Conservation (phyloP, 2,329 filamentous ascomycete species). For the Cladosporium sp. region DNA sequence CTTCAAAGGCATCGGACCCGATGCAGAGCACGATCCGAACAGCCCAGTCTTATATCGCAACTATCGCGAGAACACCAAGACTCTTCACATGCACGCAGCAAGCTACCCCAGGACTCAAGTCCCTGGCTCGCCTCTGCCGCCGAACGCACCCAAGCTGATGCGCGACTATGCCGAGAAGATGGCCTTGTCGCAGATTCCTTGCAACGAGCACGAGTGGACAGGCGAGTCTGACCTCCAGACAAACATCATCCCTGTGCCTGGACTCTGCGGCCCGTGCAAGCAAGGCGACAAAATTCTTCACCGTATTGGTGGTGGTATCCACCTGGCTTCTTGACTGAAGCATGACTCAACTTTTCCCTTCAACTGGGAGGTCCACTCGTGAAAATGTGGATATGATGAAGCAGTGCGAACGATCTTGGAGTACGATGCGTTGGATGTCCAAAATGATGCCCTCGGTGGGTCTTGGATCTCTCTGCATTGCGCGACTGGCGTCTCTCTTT, state of each 20-base stretch:
- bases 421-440: background rate
- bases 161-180: conserved; percentile 13
- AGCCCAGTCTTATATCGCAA: conserved; percentile 18
- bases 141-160: conserved; percentile 14
- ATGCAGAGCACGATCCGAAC: conserved; percentile 33
- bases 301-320: conserved; percentile 15
- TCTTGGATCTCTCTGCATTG: background rate
- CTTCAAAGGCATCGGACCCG: conserved; percentile 37
- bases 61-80: conserved; percentile 2
- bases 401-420: background rate
- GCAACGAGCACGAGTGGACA: background rate
- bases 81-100: conserved; percentile 13
- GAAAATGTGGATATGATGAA: background rate
- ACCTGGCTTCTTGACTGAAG: background rate
- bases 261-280: conserved; percentile 12
- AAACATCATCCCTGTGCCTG: background rate
- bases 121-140: conserved; percentile 2
- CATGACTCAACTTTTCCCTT: background rate
- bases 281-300: conserved; percentile 1
- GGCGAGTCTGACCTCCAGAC: background rate
- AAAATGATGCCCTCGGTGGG: background rate
- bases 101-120: background rate
- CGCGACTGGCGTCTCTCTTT: conserved; percentile 1
- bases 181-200: conserved; percentile 1
- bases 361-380: background rate